Evolutionary conservation across 345 rosid species (phyloP).

Genomic region (rapeseed (Brassica napus)): DNA sequence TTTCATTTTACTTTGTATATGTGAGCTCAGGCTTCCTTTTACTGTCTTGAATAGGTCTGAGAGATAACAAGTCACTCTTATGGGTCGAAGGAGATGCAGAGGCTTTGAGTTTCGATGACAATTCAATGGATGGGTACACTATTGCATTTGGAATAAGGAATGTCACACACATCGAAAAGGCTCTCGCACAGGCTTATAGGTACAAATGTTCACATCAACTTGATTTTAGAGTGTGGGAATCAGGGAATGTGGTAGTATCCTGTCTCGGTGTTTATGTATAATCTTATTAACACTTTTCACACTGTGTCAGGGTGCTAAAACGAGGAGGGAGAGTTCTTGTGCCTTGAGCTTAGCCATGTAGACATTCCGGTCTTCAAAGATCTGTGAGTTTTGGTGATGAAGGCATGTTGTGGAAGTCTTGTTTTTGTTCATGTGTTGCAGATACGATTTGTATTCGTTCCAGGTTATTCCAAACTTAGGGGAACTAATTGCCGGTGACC

Average conservation of each 20-base stretch:
- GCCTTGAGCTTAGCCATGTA: conserved; percentile 76
- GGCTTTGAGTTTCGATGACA: conserved; percentile 68
- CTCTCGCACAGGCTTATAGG: conserved; percentile 87
- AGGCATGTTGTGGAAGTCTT: not conserved
- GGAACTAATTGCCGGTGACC: conserved; percentile 77
- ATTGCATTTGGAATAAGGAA: conserved; percentile 98
- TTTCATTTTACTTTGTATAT: not conserved
- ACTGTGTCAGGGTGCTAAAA: too few relatives aligned
- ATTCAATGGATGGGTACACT: conserved; percentile 91
- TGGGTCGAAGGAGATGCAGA: conserved; percentile 98
- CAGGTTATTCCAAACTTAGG: conserved; percentile 79
- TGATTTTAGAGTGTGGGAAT: too few relatives aligned
- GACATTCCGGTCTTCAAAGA: conserved; percentile 86
- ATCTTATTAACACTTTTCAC: too few relatives aligned
- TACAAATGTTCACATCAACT: not conserved
- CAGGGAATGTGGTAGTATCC: too few relatives aligned
- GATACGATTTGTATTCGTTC: conserved; percentile 86
- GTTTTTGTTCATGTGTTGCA: conserved; percentile 39
- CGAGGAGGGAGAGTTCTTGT: not conserved
- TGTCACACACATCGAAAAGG: conserved; percentile 95
- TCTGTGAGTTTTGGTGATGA: conserved; percentile 53
- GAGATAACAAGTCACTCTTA: conserved; percentile 60
- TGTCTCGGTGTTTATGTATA: not conserved
- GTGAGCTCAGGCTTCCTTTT: conserved; percentile 7
- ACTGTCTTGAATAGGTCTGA: conserved; percentile 29